A percentile compares a stretch with the other conserved stretches of the same genome.
These are phyloP conservation scores for Toxoplasma gondii DNA, from an alignment of 169 alveolate genomes.

Conservation along the genomic window DNA sequence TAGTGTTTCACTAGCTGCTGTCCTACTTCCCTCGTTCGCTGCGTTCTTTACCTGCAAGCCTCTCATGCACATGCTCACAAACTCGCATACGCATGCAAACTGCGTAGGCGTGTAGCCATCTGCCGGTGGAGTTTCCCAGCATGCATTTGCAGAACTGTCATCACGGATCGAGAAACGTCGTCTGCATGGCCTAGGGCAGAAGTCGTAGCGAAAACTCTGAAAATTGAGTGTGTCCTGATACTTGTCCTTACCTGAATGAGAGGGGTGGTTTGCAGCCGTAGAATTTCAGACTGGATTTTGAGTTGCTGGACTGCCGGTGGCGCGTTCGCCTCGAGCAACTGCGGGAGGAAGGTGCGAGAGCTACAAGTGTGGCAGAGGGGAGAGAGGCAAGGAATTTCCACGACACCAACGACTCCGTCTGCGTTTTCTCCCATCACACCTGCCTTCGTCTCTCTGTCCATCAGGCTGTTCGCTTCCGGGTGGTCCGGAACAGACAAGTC, in stretches of 20 bases:
- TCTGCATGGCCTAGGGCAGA: too few relatives aligned
- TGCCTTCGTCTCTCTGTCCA: background rate
- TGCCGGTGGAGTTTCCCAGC: too few relatives aligned
- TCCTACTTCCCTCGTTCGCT: too few relatives aligned
- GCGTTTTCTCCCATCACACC: background rate
- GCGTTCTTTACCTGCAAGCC: too few relatives aligned
- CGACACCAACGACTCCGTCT: background rate
- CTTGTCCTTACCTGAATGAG: background rate
- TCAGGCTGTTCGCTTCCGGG: background rate
- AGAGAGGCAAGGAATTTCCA: background rate
- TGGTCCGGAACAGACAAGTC: background rate
- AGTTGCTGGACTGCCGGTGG: conserved; percentile 26
- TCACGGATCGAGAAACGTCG: too few relatives aligned
- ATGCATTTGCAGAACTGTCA: too few relatives aligned
- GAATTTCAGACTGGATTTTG: background rate
- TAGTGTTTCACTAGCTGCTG: too few relatives aligned
- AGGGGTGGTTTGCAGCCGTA: background rate
- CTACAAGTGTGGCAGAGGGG: conserved; percentile 30
- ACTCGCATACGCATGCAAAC: too few relatives aligned
- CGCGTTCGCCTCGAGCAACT: background rate
- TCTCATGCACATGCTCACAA: too few relatives aligned
- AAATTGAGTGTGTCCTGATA: too few relatives aligned
- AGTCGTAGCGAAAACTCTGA: too few relatives aligned
- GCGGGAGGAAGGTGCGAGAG: background rate
- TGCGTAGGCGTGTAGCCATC: too few relatives aligned